Evolutionary conservation across 768 basidiomycete genomes (phyloP).

Genomic region (Phlebiopsis gigantea): DNA sequence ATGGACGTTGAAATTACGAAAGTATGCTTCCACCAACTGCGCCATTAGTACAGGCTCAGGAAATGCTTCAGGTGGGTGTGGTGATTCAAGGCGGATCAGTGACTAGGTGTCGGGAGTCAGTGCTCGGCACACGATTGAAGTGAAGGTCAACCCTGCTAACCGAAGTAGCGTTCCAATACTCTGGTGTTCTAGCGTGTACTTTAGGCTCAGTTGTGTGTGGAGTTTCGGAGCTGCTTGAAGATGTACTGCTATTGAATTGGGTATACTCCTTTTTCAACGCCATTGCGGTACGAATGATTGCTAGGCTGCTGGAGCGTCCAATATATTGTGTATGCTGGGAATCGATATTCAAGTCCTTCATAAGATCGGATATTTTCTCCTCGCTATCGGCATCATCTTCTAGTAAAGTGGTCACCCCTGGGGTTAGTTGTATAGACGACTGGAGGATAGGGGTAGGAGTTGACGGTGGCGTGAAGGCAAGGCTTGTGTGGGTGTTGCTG

Average conservation of each 20-base stretch:
- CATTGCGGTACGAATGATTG: conserved; percentile 35
- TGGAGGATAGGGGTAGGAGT: too few relatives aligned
- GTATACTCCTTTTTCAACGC: conserved; percentile 36
- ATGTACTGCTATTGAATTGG: background rate
- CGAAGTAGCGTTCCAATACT: background rate
- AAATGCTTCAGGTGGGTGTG: background rate
- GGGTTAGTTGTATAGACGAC: too few relatives aligned
- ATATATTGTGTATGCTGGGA: conserved; percentile 19
- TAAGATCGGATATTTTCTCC: background rate
- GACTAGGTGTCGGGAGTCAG: background rate
- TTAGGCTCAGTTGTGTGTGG: background rate
- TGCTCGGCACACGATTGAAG: too few relatives aligned
- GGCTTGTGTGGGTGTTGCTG: too few relatives aligned
- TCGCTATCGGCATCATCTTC: background rate
- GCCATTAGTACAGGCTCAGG: conserved; percentile 20
- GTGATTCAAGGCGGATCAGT: background rate
- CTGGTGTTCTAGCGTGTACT: background rate
- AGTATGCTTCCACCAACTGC: conserved; percentile 38
- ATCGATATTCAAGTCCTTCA: conserved; percentile 18
- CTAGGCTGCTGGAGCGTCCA: conserved; percentile 36
- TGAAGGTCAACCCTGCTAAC: conserved; percentile 1
- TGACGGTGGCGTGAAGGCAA: too few relatives aligned
- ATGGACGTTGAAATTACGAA: conserved; percentile 29
- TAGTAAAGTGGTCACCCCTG: background rate
- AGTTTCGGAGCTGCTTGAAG: background rate